Conservation (phyloP, 2,329 filamentous ascomycete genomes). For the Ceratocystis smalleyi region DNA sequence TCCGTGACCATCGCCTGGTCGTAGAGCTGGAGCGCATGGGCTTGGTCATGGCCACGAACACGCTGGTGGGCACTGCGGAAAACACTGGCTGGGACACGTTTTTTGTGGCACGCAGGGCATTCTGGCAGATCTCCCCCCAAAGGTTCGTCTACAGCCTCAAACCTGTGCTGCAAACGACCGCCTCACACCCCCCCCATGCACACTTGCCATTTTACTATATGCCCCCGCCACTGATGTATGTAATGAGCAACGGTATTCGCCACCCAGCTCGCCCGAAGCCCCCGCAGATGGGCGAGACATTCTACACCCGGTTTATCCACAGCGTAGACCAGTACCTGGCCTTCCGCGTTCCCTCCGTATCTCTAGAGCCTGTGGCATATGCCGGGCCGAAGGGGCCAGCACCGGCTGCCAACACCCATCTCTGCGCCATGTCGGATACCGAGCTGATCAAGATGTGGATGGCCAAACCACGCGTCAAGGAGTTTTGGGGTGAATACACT, state of each 20-base stretch:
- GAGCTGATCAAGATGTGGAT: constrained; percentile 70
- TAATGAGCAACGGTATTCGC: constrained; percentile 58
- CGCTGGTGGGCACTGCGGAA: constrained; percentile 48
- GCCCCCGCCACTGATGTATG: constrained; percentile 67
- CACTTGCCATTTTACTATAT: constrained; percentile 87
- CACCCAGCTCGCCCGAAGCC: constrained; percentile 83
- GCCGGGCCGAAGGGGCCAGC: constrained; percentile 38
- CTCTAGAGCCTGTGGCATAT: constrained; percentile 46
- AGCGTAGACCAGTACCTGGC: constrained; percentile 72
- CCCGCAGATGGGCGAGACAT: constrained; percentile 74
- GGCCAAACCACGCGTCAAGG: constrained; percentile 64
- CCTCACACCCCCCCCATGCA: constrained; percentile 66
- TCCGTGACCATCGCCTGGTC: constrained; percentile 67
- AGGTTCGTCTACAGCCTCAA: constrained; percentile 57
- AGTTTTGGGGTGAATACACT: constrained; percentile 65
- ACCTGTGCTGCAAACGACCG: constrained; percentile 34
- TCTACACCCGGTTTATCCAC: constrained; percentile 78
- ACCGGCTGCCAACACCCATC: constrained; percentile 26
- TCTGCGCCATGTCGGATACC: constrained; percentile 35
- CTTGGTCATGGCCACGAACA: constrained; percentile 60
- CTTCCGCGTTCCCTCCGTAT: constrained; percentile 67
- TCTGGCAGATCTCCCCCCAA: constrained; percentile 83
- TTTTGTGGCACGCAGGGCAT: constrained; percentile 66
- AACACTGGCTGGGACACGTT: constrained; percentile 58
- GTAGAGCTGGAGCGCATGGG: constrained; percentile 92